Conservation (phyloP, 108 stramenopile species). For the Conticribra weissflogii region DNA sequence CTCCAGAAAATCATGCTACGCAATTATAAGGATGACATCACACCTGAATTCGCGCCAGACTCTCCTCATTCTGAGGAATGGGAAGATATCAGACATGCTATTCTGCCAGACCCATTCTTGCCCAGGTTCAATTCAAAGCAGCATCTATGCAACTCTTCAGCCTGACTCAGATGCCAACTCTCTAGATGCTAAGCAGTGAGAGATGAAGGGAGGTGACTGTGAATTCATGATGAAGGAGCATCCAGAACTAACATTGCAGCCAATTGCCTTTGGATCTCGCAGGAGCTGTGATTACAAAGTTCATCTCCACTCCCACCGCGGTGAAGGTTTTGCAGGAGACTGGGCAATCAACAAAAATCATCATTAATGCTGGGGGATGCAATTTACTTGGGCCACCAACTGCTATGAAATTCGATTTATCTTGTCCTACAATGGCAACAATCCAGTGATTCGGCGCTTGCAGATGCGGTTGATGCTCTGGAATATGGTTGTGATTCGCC, state of each 20-base stretch:
- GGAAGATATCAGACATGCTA: background rate
- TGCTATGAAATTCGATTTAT: slow-evolving; percentile 6
- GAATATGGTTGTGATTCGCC: slow-evolving; percentile 1
- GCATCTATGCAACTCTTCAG: background rate
- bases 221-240: background rate
- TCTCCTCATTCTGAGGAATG: too few relatives aligned
- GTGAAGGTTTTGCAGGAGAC: slow-evolving; percentile 9
- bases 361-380: background rate
- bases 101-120: slow-evolving; percentile 17
- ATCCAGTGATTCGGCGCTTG: background rate
- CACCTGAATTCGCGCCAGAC: too few relatives aligned
- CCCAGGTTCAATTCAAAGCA: background rate
- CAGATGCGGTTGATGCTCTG: slow-evolving; percentile 1
- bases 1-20: background rate
- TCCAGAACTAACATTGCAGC: slow-evolving; percentile 6
- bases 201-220: slow-evolving; percentile 3
- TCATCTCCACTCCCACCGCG: slow-evolving; percentile 17
- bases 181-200: background rate
- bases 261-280: slow-evolving; percentile 18
- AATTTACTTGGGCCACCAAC: slow-evolving; percentile 2
- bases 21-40: too few relatives aligned
- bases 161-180: slow-evolving; percentile 3
- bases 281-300: slow-evolving; percentile 5
- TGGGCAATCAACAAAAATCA: slow-evolving; percentile 10
- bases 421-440: slow-evolving; percentile 7